Evolutionary conservation across 257 asterid species (phyloP), one percentile per base, ranked within the genome.

Genomic region (Solanum virginianum): DNA sequence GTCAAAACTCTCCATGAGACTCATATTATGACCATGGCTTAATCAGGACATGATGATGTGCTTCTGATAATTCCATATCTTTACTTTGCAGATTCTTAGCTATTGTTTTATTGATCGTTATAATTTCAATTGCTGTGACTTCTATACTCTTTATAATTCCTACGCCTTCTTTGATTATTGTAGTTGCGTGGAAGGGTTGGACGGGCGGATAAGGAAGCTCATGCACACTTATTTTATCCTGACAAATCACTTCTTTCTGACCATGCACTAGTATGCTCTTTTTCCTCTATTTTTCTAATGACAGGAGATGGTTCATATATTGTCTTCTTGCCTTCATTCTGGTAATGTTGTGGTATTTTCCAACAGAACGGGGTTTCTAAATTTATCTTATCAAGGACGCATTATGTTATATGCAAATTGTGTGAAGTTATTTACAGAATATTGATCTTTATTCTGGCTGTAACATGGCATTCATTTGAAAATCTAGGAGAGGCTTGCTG

Each of bases 161-260:
- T 26, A 24, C 45, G 8, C 62, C 12, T 74, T 14, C 62, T 91
- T 85, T 66, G 82, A 86, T 86, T 83, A 32, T 85, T 72, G 53
- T 90, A 96, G 99, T 89, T 96, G 91, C 99, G 99, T 69, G 99
- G 99, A 87, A 93, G 99, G 87, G 98, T 96, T 83, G 99, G 99
- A 87, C 96, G 98, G 85, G 98, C 99, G 60, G 98, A 96, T 89
- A 96, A 94, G 90, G 99, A 96, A 93, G 99, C 99, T 86, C 94
- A 94, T 89, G 99, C 99, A 69, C 91, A 87, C 90, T 90, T 96
- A 88, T 96, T 94, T 88, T 96, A 93, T 89, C 96, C 96, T 80
- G 98, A 96, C 81, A 96, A 96, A 91, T 92, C 98, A 10, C 87
- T 96, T 84, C 98, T 96, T 85, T 91, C 99, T 89, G 97, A 96